phyloP scores from a whole-genome alignment of 257 asterid genomes.

The Capsicum rhomboideum region DNA sequence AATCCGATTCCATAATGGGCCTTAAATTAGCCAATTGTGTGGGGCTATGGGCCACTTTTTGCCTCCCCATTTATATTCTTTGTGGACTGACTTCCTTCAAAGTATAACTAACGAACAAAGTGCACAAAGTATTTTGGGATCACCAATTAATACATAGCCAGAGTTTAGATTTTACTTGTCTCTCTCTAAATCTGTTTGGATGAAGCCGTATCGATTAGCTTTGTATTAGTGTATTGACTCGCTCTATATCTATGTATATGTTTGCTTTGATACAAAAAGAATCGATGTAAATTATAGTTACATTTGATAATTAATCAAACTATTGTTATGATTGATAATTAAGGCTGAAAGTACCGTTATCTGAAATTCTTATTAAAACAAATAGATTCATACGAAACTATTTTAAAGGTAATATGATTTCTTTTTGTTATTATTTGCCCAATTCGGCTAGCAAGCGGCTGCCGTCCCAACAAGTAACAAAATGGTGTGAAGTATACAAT shows the following conservation, averaged over 20 bases:
- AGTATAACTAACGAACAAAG: background rate
- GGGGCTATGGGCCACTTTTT: background rate
- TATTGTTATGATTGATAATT: background rate
- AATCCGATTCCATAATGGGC: background rate
- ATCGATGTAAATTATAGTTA: background rate
- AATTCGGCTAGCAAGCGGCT: background rate
- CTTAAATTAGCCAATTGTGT: background rate
- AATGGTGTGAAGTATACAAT: background rate
- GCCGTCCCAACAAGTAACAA: background rate
- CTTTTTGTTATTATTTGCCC: background rate
- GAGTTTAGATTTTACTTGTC: background rate
- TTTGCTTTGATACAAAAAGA: background rate
- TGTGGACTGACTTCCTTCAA: background rate
- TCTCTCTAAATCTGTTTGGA: background rate
- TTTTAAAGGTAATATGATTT: background rate
- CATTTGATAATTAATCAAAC: no score
- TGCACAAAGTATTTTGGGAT: no score
- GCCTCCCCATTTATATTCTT: background rate
- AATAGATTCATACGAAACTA: background rate
- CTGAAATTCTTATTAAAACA: no score
- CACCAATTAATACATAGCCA: background rate
- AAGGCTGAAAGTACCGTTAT: no score
- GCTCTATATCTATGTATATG: background rate
- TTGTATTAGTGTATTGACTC: background rate
- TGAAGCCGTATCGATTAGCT: background rate